phyloP scores from a whole-genome alignment of 257 asterid species.

The Cordia subcordata region DNA sequence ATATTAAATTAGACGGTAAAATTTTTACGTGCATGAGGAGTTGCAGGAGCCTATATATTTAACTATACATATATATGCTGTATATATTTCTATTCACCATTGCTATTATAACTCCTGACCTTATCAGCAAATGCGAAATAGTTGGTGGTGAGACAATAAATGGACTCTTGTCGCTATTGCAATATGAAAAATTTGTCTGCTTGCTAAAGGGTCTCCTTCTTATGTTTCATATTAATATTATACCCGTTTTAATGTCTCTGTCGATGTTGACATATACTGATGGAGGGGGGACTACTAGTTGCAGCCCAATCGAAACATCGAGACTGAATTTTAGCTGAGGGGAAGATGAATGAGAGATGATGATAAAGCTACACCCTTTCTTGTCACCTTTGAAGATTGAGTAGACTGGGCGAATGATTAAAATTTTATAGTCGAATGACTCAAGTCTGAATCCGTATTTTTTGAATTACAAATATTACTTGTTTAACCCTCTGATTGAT shows the following conservation, averaged over 20 bases:
- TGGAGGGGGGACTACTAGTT: slow-evolving; percentile 8
- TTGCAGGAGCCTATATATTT: background rate
- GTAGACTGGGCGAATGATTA: too few relatives aligned
- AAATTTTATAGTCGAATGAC: too few relatives aligned
- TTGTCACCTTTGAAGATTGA: too few relatives aligned
- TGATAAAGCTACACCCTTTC: background rate
- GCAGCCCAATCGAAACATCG: slow-evolving; percentile 11
- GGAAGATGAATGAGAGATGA: background rate
- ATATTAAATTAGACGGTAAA: background rate
- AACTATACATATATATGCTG: too few relatives aligned
- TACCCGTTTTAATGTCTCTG: slow-evolving; percentile 22
- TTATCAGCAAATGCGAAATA: background rate
- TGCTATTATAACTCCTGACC: background rate
- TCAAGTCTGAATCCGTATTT: too few relatives aligned
- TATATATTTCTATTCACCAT: slow-evolving; percentile 3
- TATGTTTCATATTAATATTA: slow-evolving; percentile 5
- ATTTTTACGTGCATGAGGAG: background rate
- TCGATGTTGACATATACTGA: slow-evolving; percentile 2
- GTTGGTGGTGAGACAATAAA: slow-evolving; percentile 24
- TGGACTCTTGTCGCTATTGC: slow-evolving; percentile 12
- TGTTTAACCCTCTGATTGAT: too few relatives aligned
- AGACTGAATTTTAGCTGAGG: background rate
- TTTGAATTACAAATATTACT: too few relatives aligned
- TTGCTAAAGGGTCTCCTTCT: slow-evolving; percentile 13
- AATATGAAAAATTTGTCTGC: slow-evolving; percentile 21